Conservation (phyloP, 202 grass and related monocot genomes). For the Musa balbisiana region DNA sequence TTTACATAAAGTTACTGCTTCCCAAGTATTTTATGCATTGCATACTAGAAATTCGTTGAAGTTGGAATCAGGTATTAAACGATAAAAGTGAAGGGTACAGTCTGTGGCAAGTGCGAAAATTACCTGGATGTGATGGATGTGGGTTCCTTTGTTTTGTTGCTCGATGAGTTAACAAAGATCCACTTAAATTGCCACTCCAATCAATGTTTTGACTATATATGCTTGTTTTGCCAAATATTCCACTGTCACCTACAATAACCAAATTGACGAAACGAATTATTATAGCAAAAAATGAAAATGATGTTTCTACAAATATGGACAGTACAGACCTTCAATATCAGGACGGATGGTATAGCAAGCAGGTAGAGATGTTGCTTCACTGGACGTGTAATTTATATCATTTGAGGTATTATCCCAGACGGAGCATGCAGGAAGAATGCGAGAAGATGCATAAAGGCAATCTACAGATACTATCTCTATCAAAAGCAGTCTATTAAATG, state of each 20-base stretch:
- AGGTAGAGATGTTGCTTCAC: conserved; percentile 16
- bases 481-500: neutral
- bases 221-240: conserved; percentile 25
- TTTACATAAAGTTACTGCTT: no score
- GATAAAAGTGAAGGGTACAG: neutral
- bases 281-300: neutral
- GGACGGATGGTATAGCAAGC: conserved; percentile 24
- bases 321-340: conserved; percentile 7
- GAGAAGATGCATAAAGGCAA: conserved; percentile 15
- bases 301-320: neutral
- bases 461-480: conserved; percentile 24
- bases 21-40: no score
- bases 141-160: conserved; percentile 29
- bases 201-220: conserved; percentile 23
- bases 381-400: conserved; percentile 17
- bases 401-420: conserved; percentile 27
- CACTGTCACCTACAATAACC: conserved; percentile 30
- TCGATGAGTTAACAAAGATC: neutral
- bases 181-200: conserved; percentile 28
- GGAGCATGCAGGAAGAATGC: conserved; percentile 20
- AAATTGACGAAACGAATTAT: conserved; percentile 8
- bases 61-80: no score
- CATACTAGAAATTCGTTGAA: no score
- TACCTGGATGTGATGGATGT: conserved; percentile 38
- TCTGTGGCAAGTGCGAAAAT: neutral